Evolutionary conservation across 169 alveolate genomes (phyloP).

Genomic region (Perkinsus olseni): DNA sequence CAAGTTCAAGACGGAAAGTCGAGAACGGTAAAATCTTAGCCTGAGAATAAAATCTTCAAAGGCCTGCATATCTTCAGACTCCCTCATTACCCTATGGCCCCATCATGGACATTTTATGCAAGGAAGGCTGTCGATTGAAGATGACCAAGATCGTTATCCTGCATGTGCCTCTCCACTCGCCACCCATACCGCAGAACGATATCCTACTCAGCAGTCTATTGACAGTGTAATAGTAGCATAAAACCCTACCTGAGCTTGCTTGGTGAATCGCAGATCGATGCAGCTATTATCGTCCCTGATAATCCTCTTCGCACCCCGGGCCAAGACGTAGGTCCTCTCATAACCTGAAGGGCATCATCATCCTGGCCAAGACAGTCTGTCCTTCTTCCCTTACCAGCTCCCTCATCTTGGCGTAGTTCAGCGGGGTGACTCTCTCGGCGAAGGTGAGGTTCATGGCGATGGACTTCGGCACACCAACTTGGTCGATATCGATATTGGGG

Average conservation of each 20-base stretch:
- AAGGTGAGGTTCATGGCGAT: constrained; percentile 97
- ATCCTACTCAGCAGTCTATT: constrained; percentile 36
- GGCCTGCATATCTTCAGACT: background rate
- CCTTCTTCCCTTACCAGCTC: constrained; percentile 9
- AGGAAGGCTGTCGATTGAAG: constrained; percentile 99
- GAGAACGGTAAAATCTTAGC: constrained; percentile 95
- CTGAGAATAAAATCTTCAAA: background rate
- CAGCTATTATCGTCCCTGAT: background rate
- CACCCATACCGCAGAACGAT: constrained; percentile 71
- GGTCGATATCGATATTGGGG: constrained; percentile 73
- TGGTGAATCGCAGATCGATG: background rate
- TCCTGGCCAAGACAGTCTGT: background rate
- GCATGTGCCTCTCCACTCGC: constrained; percentile 98
- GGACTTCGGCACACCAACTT: constrained; percentile 96
- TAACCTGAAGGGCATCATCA: constrained; percentile 46
- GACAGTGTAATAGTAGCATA: too few species aligned
- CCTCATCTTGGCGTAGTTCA: constrained; percentile 81
- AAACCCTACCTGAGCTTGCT: background rate
- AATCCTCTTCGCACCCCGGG: constrained; percentile 93
- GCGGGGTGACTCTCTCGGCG: constrained; percentile 97
- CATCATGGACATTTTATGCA: constrained; percentile 99
- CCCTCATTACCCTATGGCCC: constrained; percentile 75
- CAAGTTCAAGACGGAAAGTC: constrained; percentile 96
- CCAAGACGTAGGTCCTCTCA: constrained; percentile 94
- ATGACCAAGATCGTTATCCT: constrained; percentile 96